phyloP scores from a whole-genome alignment of 108 stramenopile species.

The Cylindrotheca closterium region DNA sequence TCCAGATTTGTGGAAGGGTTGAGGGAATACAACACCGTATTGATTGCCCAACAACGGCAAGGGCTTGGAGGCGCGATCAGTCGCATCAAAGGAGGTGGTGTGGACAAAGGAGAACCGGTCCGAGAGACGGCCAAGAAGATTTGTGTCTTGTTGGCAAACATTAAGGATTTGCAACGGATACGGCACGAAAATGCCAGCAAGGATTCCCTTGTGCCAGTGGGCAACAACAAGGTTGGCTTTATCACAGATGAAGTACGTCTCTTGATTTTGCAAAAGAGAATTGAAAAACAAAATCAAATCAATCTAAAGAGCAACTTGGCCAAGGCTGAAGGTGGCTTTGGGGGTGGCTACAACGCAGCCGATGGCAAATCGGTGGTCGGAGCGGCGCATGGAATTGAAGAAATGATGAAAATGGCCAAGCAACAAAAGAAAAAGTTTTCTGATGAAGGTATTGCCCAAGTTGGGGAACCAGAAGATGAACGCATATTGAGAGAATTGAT shows the following conservation, averaged over 20 bases:
- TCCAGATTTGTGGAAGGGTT: slow-evolving; percentile 30
- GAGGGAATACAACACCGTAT: slow-evolving; percentile 50
- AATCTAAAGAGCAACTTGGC: slow-evolving; percentile 48
- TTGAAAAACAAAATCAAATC: slow-evolving; percentile 37
- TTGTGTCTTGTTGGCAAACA: slow-evolving; percentile 29
- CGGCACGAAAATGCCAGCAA: slow-evolving; percentile 50
- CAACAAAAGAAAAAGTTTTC: slow-evolving; percentile 32
- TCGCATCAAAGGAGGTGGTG: slow-evolving; percentile 56
- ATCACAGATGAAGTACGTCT: slow-evolving; percentile 55
- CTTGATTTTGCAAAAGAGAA: slow-evolving; percentile 34
- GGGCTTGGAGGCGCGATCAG: slow-evolving; percentile 29
- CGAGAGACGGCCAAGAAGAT: slow-evolving; percentile 48
- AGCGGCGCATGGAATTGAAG: slow-evolving; percentile 65
- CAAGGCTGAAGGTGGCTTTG: slow-evolving; percentile 60
- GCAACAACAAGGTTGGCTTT: slow-evolving; percentile 44
- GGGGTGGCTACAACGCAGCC: slow-evolving; percentile 42
- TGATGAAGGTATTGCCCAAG: slow-evolving; percentile 17
- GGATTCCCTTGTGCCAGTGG: slow-evolving; percentile 58
- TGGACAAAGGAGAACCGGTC: slow-evolving; percentile 59
- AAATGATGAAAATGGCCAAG: slow-evolving; percentile 61
- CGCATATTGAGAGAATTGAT: slow-evolving; percentile 25
- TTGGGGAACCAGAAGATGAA: slow-evolving; percentile 13
- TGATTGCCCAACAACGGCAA: slow-evolving; percentile 42
- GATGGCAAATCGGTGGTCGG: slow-evolving; percentile 57
- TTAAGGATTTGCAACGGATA: slow-evolving; percentile 33